Evolutionary conservation across 768 basidiomycete genomes (phyloP).

Genomic region (Lactifluus echinatus): DNA sequence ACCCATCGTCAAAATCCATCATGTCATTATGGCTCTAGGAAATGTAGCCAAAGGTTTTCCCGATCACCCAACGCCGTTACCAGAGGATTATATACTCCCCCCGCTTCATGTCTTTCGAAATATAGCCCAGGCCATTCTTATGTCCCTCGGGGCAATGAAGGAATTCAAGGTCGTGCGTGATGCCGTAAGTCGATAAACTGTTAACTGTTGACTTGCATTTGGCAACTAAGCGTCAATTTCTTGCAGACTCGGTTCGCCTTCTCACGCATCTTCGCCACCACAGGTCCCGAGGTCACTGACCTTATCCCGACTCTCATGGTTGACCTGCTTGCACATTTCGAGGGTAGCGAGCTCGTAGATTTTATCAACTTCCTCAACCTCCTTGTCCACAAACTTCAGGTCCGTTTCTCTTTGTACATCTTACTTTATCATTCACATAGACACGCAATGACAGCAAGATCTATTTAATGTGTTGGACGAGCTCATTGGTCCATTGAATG

Average conservation of each 20-base stretch:
- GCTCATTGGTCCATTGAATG: conserved; percentile 76
- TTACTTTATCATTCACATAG: not conserved
- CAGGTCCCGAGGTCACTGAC: conserved; percentile 78
- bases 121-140: conserved; percentile 78
- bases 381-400: conserved; percentile 86
- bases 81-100: conserved; percentile 59
- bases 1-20: conserved; percentile 83
- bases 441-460: conserved; percentile 47
- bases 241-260: conserved; percentile 85
- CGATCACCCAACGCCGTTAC: conserved; percentile 66
- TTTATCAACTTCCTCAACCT: conserved; percentile 94
- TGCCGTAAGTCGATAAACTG: conserved; percentile 50
- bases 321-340: conserved; percentile 85
- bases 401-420: conserved; percentile 26
- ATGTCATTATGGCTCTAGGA: conserved; percentile 89
- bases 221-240: not conserved
- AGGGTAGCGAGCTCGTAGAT: conserved; percentile 86
- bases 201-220: not conserved
- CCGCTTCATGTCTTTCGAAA: conserved; percentile 73
- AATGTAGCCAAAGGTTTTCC: conserved; percentile 96
- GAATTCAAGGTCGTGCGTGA: conserved; percentile 80
- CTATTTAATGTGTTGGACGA: conserved; percentile 86
- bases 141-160: conserved; percentile 84
- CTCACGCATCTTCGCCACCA: conserved; percentile 82
- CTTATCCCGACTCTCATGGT: conserved; percentile 85